These are phyloP conservation scores for Populus pruinosa DNA, from an alignment of 345 rosid species.

Conservation along the genomic window DNA sequence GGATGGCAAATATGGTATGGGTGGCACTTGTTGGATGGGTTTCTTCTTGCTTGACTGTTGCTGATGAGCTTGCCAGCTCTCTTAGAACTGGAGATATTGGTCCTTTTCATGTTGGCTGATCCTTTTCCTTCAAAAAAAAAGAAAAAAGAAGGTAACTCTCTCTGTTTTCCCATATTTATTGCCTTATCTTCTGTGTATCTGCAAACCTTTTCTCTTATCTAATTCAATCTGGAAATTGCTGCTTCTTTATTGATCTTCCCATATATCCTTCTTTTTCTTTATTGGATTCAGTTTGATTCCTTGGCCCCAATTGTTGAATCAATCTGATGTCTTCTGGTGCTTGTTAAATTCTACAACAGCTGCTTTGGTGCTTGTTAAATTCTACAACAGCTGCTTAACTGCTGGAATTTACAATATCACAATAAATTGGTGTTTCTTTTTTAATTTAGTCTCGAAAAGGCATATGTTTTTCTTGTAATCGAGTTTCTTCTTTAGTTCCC, in stretches of 20 bases:
- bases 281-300: neutral
- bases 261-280: neutral
- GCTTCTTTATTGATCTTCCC: neutral
- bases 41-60: conserved; percentile 72
- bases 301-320: neutral
- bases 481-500: neutral
- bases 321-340: neutral
- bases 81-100: conserved; percentile 82
- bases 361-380: neutral
- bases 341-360: neutral
- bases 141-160: neutral
- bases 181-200: neutral
- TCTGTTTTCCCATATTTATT: neutral
- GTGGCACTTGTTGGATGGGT: conserved; percentile 66
- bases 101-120: conserved; percentile 68
- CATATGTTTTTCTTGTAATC: no score
- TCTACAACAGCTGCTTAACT: neutral
- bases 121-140: neutral
- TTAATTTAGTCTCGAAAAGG: no score
- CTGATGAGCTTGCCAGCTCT: conserved; percentile 78
- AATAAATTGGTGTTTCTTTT: neutral
- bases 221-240: neutral
- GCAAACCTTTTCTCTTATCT: neutral
- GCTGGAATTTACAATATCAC: neutral
- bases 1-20: conserved; percentile 70